phyloP scores from a whole-genome alignment of 805 yeast species.

The Ogataea siamensis region DNA sequence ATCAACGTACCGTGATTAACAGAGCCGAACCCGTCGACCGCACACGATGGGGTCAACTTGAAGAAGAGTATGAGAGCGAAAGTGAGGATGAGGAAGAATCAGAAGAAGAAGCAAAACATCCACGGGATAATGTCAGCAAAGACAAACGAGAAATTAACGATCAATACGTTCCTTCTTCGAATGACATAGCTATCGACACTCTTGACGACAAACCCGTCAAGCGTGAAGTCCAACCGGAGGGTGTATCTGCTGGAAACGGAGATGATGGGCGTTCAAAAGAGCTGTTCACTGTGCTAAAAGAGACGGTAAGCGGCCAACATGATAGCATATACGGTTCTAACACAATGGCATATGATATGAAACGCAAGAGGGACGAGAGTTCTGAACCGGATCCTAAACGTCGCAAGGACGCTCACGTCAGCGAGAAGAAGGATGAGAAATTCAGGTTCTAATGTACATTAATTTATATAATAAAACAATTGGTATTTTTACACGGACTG shows the following conservation, averaged over 20 bases:
- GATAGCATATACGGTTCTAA: conserved; percentile 34
- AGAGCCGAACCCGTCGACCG: conserved; percentile 28
- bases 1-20: conserved; percentile 13
- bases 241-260: too few species aligned
- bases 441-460: conserved; percentile 7
- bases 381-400: conserved; percentile 7
- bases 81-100: conserved; percentile 33
- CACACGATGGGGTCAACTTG: conserved; percentile 34
- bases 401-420: conserved; percentile 2
- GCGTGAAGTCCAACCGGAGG: too few species aligned
- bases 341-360: conserved; percentile 25
- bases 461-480: too few species aligned
- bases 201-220: conserved; percentile 28
- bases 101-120: conserved; percentile 7
- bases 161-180: conserved; percentile 25
- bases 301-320: conserved; percentile 21
- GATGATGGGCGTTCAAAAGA: conserved; percentile 22
- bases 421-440: conserved; percentile 8
- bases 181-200: conserved; percentile 31
- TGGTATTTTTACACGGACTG: too few species aligned
- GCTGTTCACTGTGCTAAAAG: conserved; percentile 36
- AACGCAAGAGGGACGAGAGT: conserved; percentile 10
- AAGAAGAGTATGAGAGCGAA: conserved; percentile 35
- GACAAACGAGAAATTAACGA: too few species aligned
- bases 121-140: too few species aligned